Evolutionary conservation across 176 grass and related monocot species (phyloP), one percentile per base, ranked within the genome.

Genomic region (Elymus sibiricus): DNA sequence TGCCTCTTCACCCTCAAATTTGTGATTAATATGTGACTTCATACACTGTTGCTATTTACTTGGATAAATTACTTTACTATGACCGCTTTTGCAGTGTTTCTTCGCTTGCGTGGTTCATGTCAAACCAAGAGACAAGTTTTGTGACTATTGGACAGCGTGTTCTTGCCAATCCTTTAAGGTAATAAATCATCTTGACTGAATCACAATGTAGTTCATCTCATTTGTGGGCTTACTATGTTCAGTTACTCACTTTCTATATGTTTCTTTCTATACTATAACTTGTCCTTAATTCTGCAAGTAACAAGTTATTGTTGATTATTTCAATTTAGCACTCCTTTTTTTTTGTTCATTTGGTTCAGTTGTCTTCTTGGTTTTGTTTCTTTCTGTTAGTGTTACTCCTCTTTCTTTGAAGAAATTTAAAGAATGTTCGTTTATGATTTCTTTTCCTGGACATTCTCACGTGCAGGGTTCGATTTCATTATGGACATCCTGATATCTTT

Each of bases 51-150:
- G 37, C 34, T 32, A 43, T 74, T 66, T 80, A 47, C 58, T 71
- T 89, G 70, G 64, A 65, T 21, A 35, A 21, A 22, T 69, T 68
- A 67, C 22, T 5, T 5, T 81, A 25, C 80, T 53, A 56, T 83
- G 15, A 25, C 63, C 65, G n/a, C 82, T 86, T 90, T 82, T 79
- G 85, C 90, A 98, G 93, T 92, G 96, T 98, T 87, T 98, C 96
- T 84, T 98, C 96, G 83, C 96, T 98, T 88, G 96, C 96, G 60
- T 98, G 96, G 96, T 98, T 98, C 83, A 98, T 98, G 96, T 98
- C 96, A 86, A 98, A 98, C 71, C 96, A 98, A 86, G 96, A 98
- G 87, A 98, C 93, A 4, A 95, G 96, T 87, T 98, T 95, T 87
- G 96, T 98, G 86, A 98, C 93, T n/a, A 98, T 98, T 88, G 92